phyloP scores from a whole-genome alignment of 257 asterid genomes.

The Jaltomata sinuosa region DNA sequence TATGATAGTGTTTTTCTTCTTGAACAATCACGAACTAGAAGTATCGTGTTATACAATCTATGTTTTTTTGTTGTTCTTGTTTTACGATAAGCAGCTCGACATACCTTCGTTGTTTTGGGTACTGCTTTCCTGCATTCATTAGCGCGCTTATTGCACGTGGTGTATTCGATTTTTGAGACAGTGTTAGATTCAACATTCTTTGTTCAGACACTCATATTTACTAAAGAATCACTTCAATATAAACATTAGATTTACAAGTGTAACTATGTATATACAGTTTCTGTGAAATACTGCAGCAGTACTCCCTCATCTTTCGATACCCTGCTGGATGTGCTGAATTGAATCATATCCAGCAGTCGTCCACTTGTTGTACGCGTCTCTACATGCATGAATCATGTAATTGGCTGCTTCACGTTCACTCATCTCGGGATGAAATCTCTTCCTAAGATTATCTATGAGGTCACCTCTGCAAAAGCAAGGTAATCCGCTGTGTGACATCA shows the following conservation, averaged over 20 bases:
- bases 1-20: too few species aligned
- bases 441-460: constrained; percentile 90
- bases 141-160: too few species aligned
- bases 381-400: constrained; percentile 78
- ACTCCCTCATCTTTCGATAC: constrained; percentile 71
- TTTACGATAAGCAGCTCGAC: too few species aligned
- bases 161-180: too few species aligned
- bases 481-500: constrained; percentile 92
- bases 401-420: constrained; percentile 97
- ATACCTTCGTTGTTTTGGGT: too few species aligned
- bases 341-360: constrained; percentile 91
- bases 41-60: too few species aligned
- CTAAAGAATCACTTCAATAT: too few species aligned
- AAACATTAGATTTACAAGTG: not conserved
- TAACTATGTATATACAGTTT: not conserved
- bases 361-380: constrained; percentile 97
- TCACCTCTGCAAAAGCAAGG: constrained; percentile 99
- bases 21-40: too few species aligned
- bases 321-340: constrained; percentile 96
- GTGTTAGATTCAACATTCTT: too few species aligned
- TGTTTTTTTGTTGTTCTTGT: too few species aligned
- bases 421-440: constrained; percentile 97
- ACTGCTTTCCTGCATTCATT: too few species aligned
- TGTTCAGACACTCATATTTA: too few species aligned
- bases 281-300: not conserved